Evolutionary conservation across 257 asterid genomes (phyloP).

Genomic region (Datura wrightii): DNA sequence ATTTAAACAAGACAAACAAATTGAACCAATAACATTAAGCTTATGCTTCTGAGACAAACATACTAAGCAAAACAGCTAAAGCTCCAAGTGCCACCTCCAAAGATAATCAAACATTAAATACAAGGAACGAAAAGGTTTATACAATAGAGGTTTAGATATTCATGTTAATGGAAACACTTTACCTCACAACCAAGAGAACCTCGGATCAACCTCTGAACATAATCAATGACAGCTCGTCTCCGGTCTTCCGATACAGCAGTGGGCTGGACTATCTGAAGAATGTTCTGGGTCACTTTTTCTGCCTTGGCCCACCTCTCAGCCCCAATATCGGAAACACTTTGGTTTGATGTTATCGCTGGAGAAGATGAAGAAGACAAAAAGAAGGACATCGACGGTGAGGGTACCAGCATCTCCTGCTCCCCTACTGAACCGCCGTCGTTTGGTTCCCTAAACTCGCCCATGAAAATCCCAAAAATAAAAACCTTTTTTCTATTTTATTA

Average conservation of each 20-base stretch:
- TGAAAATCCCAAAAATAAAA: neutral
- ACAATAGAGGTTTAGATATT: neutral
- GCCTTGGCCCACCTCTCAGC: constrained; percentile 36
- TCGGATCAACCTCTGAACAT: constrained; percentile 41
- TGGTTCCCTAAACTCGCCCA: constrained; percentile 26
- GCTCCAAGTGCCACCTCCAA: neutral
- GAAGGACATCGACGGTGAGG: neutral
- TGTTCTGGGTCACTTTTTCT: constrained; percentile 30
- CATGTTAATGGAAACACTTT: neutral
- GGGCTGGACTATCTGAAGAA: constrained; percentile 41
- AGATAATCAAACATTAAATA: neutral
- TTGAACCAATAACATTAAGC: constrained; percentile 14
- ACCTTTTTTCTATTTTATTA: neutral
- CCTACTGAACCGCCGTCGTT: constrained; percentile 26
- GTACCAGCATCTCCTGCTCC: constrained; percentile 28
- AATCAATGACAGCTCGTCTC: constrained; percentile 36
- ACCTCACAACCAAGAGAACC: constrained; percentile 39
- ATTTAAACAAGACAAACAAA: constrained; percentile 16
- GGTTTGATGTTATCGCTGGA: constrained; percentile 11
- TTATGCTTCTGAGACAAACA: neutral
- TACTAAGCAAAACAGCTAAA: neutral
- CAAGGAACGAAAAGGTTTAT: neutral
- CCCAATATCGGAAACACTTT: constrained; percentile 28
- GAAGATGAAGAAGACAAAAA: neutral
- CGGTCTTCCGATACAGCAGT: constrained; percentile 37